These are phyloP conservation scores for Penicillium crustosum DNA, from an alignment of 2,329 filamentous ascomycete species.

Conservation along the genomic window DNA sequence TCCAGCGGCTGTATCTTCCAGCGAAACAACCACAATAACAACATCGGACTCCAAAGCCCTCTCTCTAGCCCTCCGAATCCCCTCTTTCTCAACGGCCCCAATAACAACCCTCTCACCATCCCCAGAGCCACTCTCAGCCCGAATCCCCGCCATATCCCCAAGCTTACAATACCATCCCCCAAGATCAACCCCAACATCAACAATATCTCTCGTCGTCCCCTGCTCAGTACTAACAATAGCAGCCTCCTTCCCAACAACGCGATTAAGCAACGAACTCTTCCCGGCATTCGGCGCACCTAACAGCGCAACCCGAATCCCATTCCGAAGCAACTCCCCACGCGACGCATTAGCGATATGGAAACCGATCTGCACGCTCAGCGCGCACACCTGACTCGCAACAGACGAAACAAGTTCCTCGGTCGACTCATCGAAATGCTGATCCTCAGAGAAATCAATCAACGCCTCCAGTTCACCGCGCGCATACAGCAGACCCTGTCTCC, in stretches of 20 bases:
- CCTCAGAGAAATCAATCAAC: conserved; percentile 94
- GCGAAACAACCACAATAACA: conserved; percentile 74
- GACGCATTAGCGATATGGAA: conserved; percentile 74
- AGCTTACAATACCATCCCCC: conserved; percentile 90
- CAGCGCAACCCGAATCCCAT: conserved; percentile 81
- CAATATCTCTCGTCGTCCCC: conserved; percentile 89
- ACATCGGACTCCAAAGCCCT: conserved; percentile 82
- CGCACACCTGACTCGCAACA: conserved; percentile 64
- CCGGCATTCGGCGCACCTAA: conserved; percentile 91
- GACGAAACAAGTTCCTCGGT: conserved; percentile 68
- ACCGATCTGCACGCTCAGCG: conserved; percentile 62
- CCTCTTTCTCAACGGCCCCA: conserved; percentile 79
- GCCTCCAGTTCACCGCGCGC: conserved; percentile 92
- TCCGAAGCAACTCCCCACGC: conserved; percentile 77
- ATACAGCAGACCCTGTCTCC: conserved; percentile 73
- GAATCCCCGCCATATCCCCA: conserved; percentile 89
- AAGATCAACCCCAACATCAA: conserved; percentile 88
- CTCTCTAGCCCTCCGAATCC: conserved; percentile 80
- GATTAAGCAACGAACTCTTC: conserved; percentile 91
- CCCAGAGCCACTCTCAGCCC: conserved; percentile 44
- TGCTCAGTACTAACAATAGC: conserved; percentile 93
- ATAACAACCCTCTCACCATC: conserved; percentile 45
- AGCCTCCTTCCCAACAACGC: conserved; percentile 84
- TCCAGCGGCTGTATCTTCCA: conserved; percentile 54
- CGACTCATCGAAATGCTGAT: conserved; percentile 94